Evolutionary conservation across 2,329 filamentous ascomycete genomes (phyloP).

Genomic region (Beauveria scarabaeidicola): DNA sequence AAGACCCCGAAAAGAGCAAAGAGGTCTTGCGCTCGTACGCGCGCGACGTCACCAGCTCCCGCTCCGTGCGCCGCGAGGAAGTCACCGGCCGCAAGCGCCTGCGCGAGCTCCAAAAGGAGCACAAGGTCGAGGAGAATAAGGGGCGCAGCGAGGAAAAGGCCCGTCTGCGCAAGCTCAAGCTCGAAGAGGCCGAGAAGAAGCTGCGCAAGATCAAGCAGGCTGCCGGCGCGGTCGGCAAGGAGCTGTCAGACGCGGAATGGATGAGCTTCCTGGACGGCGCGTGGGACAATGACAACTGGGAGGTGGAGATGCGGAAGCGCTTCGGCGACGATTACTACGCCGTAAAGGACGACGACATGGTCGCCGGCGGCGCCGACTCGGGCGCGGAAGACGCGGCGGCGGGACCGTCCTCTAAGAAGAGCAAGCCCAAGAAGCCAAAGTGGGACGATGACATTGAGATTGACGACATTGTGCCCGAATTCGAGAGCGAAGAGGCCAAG

Average conservation of each 20-base stretch:
- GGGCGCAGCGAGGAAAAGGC: conserved; percentile 73
- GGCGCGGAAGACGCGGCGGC: conserved; percentile 32
- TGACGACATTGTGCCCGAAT: conserved; percentile 81
- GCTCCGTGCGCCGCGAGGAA: conserved; percentile 80
- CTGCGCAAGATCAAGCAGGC: conserved; percentile 82
- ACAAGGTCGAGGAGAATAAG: conserved; percentile 69
- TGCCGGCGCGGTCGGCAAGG: conserved; percentile 65
- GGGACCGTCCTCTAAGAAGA: conserved; percentile 49
- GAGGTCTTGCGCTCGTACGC: conserved; percentile 83
- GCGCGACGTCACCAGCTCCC: conserved; percentile 71
- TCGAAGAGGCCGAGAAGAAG: conserved; percentile 84
- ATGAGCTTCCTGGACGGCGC: conserved; percentile 73
- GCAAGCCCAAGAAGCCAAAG: conserved; percentile 49
- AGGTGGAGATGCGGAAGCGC: conserved; percentile 75
- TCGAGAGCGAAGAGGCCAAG: conserved; percentile 54
- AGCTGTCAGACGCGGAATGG: conserved; percentile 69
- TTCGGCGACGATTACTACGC: conserved; percentile 93
- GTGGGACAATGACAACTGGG: conserved; percentile 87
- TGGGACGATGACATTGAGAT: conserved; percentile 99
- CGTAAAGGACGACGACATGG: conserved; percentile 45
- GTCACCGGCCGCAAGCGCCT: conserved; percentile 66
- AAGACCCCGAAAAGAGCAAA: conserved; percentile 81
- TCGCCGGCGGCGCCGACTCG: conserved; percentile 53
- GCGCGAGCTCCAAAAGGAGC: conserved; percentile 68
- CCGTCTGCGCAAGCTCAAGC: conserved; percentile 74